phyloP scores from a whole-genome alignment of 768 basidiomycete species.

The Trametes villosa region DNA sequence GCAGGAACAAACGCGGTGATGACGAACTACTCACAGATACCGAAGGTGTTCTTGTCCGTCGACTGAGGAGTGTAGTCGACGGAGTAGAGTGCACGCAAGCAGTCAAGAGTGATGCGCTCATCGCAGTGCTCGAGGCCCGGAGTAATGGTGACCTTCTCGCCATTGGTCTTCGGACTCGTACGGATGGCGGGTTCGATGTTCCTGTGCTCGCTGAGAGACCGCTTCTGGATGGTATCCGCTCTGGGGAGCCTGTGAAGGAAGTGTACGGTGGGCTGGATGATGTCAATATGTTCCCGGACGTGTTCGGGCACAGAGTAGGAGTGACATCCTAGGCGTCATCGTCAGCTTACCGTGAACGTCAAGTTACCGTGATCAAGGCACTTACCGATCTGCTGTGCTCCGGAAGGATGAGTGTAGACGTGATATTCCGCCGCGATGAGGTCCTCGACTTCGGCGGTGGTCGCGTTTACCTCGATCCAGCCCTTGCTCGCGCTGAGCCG shows the following conservation, averaged over 20 bases:
- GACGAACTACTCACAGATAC: constrained; percentile 31
- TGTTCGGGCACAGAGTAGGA: constrained; percentile 65
- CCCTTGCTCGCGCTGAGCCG: constrained; percentile 45
- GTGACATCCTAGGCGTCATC: constrained; percentile 48
- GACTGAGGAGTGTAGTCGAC: constrained; percentile 31
- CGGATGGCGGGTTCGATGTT: constrained; percentile 8
- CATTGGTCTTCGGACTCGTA: constrained; percentile 19
- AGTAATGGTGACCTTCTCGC: constrained; percentile 21
- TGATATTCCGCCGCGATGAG: constrained; percentile 55
- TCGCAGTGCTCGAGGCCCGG: constrained; percentile 33
- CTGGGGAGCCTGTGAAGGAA: constrained; percentile 42
- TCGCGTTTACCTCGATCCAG: constrained; percentile 50
- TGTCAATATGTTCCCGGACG: constrained; percentile 61
- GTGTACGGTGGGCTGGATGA: constrained; percentile 74
- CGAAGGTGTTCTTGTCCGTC: constrained; percentile 35
- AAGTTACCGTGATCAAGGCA: constrained; percentile 21
- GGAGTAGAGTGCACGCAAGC: constrained; percentile 39
- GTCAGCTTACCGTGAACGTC: not conserved
- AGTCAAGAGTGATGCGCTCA: constrained; percentile 34
- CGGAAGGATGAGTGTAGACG: constrained; percentile 58
- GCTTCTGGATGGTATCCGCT: constrained; percentile 43
- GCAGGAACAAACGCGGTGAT: too few species aligned
- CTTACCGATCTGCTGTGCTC: constrained; percentile 53
- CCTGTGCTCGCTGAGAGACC: constrained; percentile 32
- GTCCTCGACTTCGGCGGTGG: constrained; percentile 46